Percentiles rank a stretch among this genome's conserved stretches.
These are phyloP conservation scores for Spathaspora gorwiae DNA, from an alignment of 805 yeast genomes.

Conservation along the genomic window DNA sequence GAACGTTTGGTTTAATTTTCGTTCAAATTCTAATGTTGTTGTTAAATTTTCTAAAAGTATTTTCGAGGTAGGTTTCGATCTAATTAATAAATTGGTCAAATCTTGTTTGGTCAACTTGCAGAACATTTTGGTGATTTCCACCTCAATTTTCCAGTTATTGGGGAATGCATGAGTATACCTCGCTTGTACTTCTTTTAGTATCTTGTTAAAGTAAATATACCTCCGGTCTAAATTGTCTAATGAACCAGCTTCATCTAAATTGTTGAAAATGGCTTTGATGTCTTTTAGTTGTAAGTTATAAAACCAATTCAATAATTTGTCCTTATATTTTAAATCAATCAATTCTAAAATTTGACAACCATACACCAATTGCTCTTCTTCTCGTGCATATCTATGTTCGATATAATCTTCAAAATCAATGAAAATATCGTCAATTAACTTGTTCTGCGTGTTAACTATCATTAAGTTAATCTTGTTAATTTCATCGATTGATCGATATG, in stretches of 20 bases:
- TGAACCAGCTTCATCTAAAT: slow-evolving; percentile 90
- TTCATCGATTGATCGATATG: slow-evolving; percentile 79
- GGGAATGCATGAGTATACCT: slow-evolving; percentile 59
- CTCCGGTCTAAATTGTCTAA: slow-evolving; percentile 81
- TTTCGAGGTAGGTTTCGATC: slow-evolving; percentile 50
- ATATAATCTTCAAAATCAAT: slow-evolving; percentile 58
- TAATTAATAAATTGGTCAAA: slow-evolving; percentile 32
- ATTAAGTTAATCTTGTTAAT: slow-evolving; percentile 61
- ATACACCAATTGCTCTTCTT: slow-evolving; percentile 38
- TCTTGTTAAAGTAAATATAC: slow-evolving; percentile 73
- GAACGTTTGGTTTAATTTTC: slow-evolving; percentile 60
- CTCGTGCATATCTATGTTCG: slow-evolving; percentile 22
- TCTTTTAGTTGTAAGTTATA: slow-evolving; percentile 67
- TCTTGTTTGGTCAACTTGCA: slow-evolving; percentile 69
- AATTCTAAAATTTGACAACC: slow-evolving; percentile 75
- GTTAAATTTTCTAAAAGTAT: slow-evolving; percentile 64
- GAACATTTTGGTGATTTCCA: slow-evolving; percentile 56
- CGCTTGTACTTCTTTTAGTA: slow-evolving; percentile 55
- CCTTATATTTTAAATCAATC: slow-evolving; percentile 49
- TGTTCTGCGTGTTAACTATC: slow-evolving; percentile 55
- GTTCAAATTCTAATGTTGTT: slow-evolving; percentile 81
- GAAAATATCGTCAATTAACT: slow-evolving; percentile 64
- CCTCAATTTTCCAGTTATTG: slow-evolving; percentile 62
- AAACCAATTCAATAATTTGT: slow-evolving; percentile 69
- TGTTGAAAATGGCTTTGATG: slow-evolving; percentile 66